Evolutionary conservation across 2,329 filamentous ascomycete genomes (phyloP), one percentile per base, ranked within the genome.

Genomic region (Graphium sp.): DNA sequence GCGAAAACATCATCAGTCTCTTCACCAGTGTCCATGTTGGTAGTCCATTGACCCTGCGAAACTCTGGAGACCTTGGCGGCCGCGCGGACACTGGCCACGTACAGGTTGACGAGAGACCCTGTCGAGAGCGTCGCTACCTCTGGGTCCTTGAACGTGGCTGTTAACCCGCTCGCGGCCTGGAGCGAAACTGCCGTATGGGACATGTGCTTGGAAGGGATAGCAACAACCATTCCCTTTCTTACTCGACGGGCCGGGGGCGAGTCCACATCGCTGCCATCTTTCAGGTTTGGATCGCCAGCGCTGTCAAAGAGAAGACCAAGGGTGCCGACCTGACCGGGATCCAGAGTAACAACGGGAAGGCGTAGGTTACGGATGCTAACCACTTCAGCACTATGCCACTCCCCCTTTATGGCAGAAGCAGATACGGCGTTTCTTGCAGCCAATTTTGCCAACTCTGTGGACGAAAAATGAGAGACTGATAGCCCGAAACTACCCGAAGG

Each of bases 361-460:
- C 87, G 72, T 7, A 98, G 59, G 40, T 93, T 92, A 14, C 87
- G 76, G 24, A 94, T 74, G 40, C 85, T 95, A 24, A 81, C 74
- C 30, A 95, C 72, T 24, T 67, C 74, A 5, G 87, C 83, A 15
- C 63, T 62, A 36, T 81, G 73, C 87, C 87, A 95, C 49, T 82
- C 75, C 11, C 62, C 69, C 37, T 61, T 68, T 41, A 54, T 58
- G 4, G 57, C 46, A 10, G 62, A 62, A 13, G 62, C 59, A 6
- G 63, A 55, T 22, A 66, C 46, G 20, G 65, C 50, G 39, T 62
- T 65, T n/a, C 56, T 58, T 32, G 61, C 56, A n/a, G 59, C 58
- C 29, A 63, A 53, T 17, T 58, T 60, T 14, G 56, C 55, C 30
- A 67, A 55, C 37, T 70, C 66, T 5, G 60, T 49, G 2, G 65